These are phyloP conservation scores for Kokia cookei DNA, from an alignment of 441 rosid species.

Conservation along the genomic window DNA sequence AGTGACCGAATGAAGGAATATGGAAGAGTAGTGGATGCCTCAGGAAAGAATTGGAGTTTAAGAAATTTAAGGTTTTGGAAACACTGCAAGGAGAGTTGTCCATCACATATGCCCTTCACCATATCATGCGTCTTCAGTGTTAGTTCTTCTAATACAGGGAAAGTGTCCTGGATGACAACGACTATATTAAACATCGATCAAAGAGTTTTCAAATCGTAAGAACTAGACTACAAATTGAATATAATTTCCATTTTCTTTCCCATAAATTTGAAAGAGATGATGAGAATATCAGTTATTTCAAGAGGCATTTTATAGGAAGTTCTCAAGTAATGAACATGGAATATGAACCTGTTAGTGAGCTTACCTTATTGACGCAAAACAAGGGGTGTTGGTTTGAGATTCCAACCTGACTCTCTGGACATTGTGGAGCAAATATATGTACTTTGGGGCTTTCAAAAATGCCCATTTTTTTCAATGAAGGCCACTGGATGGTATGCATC, in stretches of 20 bases:
- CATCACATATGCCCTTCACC: background rate
- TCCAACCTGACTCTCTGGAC: background rate
- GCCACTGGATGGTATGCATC: constrained; percentile 1
- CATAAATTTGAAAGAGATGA: background rate
- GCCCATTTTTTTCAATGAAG: background rate
- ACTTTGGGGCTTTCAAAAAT: background rate
- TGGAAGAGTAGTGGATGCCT: constrained; percentile 1
- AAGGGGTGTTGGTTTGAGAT: background rate
- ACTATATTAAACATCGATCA: background rate
- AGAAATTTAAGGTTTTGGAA: background rate
- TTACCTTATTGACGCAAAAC: background rate
- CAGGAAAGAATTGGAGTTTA: background rate
- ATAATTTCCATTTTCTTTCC: background rate
- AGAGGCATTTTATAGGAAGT: too few species aligned
- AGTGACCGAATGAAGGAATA: background rate
- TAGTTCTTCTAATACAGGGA: constrained; percentile 11
- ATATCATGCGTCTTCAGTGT: background rate
- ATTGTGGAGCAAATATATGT: background rate
- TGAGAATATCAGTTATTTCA: background rate
- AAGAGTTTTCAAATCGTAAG: background rate
- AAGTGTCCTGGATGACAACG: background rate
- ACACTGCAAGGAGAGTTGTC: background rate
- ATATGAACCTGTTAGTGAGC: too few species aligned
- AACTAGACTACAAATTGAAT: background rate
- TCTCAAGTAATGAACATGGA: too few species aligned